Conservation (phyloP, 2,329 filamentous ascomycete species). For the Mycosphaerella arachidis region DNA sequence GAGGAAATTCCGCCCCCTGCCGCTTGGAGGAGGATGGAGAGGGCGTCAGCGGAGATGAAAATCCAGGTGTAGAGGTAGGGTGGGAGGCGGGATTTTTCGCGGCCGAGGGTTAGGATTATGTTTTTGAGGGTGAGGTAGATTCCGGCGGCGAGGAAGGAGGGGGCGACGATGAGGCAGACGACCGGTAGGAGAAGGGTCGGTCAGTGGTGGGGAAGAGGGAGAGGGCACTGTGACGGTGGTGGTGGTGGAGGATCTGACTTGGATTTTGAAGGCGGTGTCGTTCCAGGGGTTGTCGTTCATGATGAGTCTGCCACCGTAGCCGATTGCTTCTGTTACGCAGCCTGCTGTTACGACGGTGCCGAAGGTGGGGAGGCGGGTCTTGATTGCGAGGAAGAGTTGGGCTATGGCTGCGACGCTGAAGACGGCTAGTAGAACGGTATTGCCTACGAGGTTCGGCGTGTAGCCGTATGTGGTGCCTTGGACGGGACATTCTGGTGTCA, state of each 20-base stretch:
- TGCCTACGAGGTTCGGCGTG: constrained; percentile 34
- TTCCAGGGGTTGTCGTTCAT: constrained; percentile 40
- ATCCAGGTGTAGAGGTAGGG: constrained; percentile 46
- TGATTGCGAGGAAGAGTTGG: constrained; percentile 32
- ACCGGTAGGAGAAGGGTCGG: constrained; percentile 41
- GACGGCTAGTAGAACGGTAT: constrained; percentile 37
- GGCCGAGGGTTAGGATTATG: constrained; percentile 41
- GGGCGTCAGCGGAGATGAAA: constrained; percentile 49
- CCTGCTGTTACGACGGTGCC: constrained; percentile 38
- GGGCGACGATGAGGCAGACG: constrained; percentile 39
- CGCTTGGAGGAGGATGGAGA: constrained; percentile 58
- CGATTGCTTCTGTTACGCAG: constrained; percentile 39
- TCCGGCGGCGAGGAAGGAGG: constrained; percentile 42
- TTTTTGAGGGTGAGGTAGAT: constrained; percentile 48
- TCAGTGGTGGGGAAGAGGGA: constrained; percentile 9
- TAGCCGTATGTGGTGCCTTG: constrained; percentile 26
- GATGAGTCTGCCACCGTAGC: constrained; percentile 41
- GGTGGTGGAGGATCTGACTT: constrained; percentile 18
- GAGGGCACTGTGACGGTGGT: too few species aligned
- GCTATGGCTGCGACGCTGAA: constrained; percentile 34
- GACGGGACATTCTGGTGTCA: constrained; percentile 4
- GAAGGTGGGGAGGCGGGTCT: constrained; percentile 37
- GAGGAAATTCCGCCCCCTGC: constrained; percentile 45
- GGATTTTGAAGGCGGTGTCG: constrained; percentile 36
- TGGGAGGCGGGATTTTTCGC: constrained; percentile 37